Conservation (phyloP, 2,329 filamentous ascomycete species). For the Acrodontium crateriforme region DNA sequence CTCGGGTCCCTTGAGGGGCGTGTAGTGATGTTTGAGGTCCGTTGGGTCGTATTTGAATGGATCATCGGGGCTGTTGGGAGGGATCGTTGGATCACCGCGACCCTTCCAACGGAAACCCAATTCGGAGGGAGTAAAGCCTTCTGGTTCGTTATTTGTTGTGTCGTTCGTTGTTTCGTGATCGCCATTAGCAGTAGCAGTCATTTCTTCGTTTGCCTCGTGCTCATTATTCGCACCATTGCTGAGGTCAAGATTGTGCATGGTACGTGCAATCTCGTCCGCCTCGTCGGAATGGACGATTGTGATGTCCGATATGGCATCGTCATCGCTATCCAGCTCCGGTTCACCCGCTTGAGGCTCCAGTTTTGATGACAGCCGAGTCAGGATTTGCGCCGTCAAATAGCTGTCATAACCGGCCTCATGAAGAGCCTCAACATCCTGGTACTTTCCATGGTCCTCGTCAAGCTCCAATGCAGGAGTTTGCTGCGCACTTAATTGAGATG, state of each 20-base stretch:
- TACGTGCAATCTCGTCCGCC: slow-evolving; percentile 6
- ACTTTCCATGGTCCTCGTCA: slow-evolving; percentile 26
- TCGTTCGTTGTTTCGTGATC: slow-evolving; percentile 1
- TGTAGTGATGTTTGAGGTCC: slow-evolving; percentile 8
- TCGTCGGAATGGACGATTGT: slow-evolving; percentile 2
- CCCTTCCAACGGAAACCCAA: slow-evolving; percentile 16
- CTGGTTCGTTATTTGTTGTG: neutral
- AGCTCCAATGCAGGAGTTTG: slow-evolving; percentile 30
- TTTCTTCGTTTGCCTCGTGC: slow-evolving; percentile 1
- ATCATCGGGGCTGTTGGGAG: slow-evolving; percentile 10
- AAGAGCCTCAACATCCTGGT: slow-evolving; percentile 26
- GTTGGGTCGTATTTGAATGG: slow-evolving; percentile 15
- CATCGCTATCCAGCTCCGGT: no score
- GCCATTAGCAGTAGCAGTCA: slow-evolving; percentile 3
- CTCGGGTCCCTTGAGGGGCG: slow-evolving; percentile 9
- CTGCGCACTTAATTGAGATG: slow-evolving; percentile 25
- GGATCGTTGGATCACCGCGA: slow-evolving; percentile 15
- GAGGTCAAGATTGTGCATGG: slow-evolving; percentile 5
- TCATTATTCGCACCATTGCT: neutral
- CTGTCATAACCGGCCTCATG: slow-evolving; percentile 54
- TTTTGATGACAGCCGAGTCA: slow-evolving; percentile 41
- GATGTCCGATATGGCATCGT: slow-evolving; percentile 10
- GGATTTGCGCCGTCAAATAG: slow-evolving; percentile 44
- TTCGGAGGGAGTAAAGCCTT: slow-evolving; percentile 16
- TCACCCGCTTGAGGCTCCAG: slow-evolving; percentile 33